Percentiles rank a stretch among this genome's conserved stretches.
Evolutionary conservation across 306 rosid genomes (phyloP).

Genomic region (Geum urbanum): DNA sequence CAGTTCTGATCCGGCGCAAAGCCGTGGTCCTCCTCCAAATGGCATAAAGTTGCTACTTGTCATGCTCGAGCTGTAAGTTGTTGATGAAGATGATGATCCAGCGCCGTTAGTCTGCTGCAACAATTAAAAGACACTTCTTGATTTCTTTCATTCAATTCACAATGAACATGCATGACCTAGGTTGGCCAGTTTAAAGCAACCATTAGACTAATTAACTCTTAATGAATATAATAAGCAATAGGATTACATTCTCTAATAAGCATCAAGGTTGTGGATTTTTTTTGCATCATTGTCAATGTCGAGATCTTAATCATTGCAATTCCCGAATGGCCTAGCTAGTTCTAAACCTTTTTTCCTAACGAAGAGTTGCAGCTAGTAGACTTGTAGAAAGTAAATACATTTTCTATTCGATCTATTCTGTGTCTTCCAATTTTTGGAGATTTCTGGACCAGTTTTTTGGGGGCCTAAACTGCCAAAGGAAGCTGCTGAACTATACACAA

Average conservation of each 20-base stretch:
- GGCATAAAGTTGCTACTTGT: slow-evolving; percentile 53
- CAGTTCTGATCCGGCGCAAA: slow-evolving; percentile 85
- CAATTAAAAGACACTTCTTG: not conserved
- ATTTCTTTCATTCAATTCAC: too few species aligned
- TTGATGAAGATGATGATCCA: slow-evolving; percentile 22
- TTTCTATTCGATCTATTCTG: not conserved
- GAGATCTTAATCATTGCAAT: not conserved
- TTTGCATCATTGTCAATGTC: not conserved
- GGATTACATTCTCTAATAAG: not conserved
- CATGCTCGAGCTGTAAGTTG: slow-evolving; percentile 31
- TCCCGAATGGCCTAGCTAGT: not conserved
- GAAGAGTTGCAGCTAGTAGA: too few species aligned
- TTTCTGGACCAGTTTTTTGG: not conserved
- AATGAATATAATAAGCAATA: too few species aligned
- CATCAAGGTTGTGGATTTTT: not conserved
- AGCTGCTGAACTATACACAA: not conserved
- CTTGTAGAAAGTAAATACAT: not conserved
- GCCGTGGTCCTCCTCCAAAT: slow-evolving; percentile 89
- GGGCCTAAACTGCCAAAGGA: not conserved
- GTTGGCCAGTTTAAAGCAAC: too few species aligned
- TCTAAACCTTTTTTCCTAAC: not conserved
- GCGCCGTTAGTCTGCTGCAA: slow-evolving; percentile 44
- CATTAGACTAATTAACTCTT: too few species aligned
- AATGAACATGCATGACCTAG: too few species aligned
- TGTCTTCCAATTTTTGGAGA: not conserved